Base-by-base conservation (phyloP, 228 moss, liverwort and hornwort genomes). In the Sphagnum fallax region DNA sequence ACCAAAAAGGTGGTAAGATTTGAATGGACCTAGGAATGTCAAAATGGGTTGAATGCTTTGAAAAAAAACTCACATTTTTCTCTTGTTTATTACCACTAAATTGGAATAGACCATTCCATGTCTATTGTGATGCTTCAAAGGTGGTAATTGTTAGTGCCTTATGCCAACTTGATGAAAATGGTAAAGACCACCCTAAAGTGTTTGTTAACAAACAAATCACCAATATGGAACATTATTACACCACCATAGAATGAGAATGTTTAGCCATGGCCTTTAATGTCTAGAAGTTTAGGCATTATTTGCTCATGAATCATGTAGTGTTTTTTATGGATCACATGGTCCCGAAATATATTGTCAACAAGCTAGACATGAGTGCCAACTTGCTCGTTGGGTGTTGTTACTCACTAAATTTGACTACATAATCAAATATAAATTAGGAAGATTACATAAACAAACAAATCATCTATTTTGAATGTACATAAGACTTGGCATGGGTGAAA, bases 171-270 rank as follows among this genome's bases (percentile, higher is more conserved):
- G 74, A 63, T 52, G 52, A 49, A 4, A 14, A 74, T 4, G 15
- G 48, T 6, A 1, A 11, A 0, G 63, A 69, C 8, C 62, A 68
- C 18, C 74, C 51, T 0, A 49, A 62, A 8, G 61, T 60, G 10
- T 75, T 50, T 68, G 69, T 69, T 5, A 62, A 51, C 6, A 7
- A 52, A 0, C 62, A 69, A 14, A 1, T 75, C 8, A 61, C 4
- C 10, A 12, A n/a, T n/a, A 60, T 32, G 0, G 69, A 75, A 61
- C 61, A 12, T 6, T 68, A 70, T 15, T 69, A 70, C 8, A 7
- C 60, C 6, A 61, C 57, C 5, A 66, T 61, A 47, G 49, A 76
- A 51, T 47, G 52, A 53, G 76, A 76, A 48, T 63, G 48, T 4
- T 48, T 76, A 0, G 71, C 47, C 5, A 60, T 76, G 47, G 53